phyloP scores from a whole-genome alignment of 768 basidiomycete genomes.

The Pleurotus sapidus region DNA sequence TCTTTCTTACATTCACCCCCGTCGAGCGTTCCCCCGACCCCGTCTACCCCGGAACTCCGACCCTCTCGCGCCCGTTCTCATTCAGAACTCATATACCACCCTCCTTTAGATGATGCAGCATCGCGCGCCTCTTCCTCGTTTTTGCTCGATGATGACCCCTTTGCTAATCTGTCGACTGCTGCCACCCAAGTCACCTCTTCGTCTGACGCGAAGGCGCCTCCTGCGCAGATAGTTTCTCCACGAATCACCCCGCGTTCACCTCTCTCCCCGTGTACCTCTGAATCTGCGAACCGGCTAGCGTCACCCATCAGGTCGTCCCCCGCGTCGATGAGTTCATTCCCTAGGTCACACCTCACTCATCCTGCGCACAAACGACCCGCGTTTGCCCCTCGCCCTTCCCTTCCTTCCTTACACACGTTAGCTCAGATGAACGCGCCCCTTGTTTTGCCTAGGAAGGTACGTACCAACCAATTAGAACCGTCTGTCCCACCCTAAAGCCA shows the following conservation, averaged over 20 bases:
- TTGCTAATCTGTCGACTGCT: constrained; percentile 47
- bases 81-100: constrained; percentile 10
- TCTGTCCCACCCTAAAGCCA: constrained; percentile 1
- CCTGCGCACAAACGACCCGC: constrained; percentile 47
- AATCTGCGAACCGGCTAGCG: not conserved
- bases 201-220: not conserved
- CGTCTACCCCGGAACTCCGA: constrained; percentile 15
- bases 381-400: constrained; percentile 43
- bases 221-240: not conserved
- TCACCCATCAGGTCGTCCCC: constrained; percentile 1
- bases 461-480: constrained; percentile 8
- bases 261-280: constrained; percentile 5
- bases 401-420: constrained; percentile 50
- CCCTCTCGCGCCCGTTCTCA: constrained; percentile 11
- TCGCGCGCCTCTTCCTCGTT: constrained; percentile 28
- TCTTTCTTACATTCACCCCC: constrained; percentile 36
- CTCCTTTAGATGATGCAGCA: not conserved
- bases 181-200: not conserved
- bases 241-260: constrained; percentile 10
- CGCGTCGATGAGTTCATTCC: not conserved
- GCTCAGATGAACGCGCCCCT: constrained; percentile 42
- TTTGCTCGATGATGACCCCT: constrained; percentile 72
- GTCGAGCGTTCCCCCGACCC: constrained; percentile 21
- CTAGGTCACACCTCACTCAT: constrained; percentile 12
- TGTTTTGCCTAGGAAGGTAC: constrained; percentile 43